Evolutionary conservation across 331 rosid species (phyloP).

Genomic region (Pyrus hybrid): DNA sequence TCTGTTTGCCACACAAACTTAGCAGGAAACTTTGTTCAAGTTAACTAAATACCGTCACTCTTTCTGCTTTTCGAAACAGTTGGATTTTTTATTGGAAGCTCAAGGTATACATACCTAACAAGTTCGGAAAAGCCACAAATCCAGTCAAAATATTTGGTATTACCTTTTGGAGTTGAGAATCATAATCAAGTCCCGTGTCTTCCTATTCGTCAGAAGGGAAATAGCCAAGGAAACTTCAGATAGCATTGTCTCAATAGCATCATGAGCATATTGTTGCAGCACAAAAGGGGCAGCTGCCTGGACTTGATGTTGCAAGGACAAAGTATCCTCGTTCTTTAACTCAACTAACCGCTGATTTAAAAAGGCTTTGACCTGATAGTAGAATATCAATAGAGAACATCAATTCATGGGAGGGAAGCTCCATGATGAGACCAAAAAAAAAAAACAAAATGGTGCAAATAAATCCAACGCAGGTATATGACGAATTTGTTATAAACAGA

Average conservation of each 20-base stretch:
- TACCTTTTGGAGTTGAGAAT: constrained; percentile 90
- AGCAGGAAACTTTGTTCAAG: no score
- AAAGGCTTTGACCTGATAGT: constrained; percentile 70
- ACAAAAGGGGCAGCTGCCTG: constrained; percentile 85
- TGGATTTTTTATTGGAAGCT: no score
- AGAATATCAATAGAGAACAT: constrained; percentile 11
- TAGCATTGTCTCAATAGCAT: constrained; percentile 64
- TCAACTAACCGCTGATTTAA: constrained; percentile 71
- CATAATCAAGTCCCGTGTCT: constrained; percentile 86
- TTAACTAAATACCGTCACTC: no score
- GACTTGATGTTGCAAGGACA: constrained; percentile 86
- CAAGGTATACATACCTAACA: no score
- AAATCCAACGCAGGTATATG: background rate
- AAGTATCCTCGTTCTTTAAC: constrained; percentile 63
- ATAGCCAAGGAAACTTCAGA: constrained; percentile 64
- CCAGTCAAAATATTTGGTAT: background rate
- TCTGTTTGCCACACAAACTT: no score
- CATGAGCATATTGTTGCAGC: constrained; percentile 73
- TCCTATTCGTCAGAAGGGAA: constrained; percentile 71
- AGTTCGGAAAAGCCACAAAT: no score
- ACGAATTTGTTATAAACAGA: constrained; percentile 11
- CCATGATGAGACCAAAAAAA: background rate
- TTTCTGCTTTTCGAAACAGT: no score
- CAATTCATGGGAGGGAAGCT: background rate
- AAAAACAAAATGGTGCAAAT: background rate